A percentile compares a stretch with the other conserved stretches of the same genome.
phyloP scores from a whole-genome alignment of 768 basidiomycete species.

The Daedaleopsis nitida region DNA sequence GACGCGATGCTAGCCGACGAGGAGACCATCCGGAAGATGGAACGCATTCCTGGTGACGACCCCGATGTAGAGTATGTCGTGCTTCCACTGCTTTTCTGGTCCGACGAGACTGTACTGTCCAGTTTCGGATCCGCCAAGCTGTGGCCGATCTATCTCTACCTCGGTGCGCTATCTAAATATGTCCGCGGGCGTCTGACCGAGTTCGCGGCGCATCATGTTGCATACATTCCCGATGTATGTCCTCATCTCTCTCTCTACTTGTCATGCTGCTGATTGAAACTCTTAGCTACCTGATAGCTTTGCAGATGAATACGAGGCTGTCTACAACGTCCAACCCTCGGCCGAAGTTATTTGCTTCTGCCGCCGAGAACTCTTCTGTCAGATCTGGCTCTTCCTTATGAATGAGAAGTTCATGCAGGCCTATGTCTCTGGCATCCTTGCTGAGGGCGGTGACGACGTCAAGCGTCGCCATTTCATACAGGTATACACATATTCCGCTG shows the following conservation, averaged over 20 bases:
- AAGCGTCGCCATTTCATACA: constrained; percentile 25
- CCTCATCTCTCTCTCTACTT: background rate
- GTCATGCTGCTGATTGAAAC: background rate
- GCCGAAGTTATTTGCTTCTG: constrained; percentile 30
- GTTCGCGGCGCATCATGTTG: constrained; percentile 38
- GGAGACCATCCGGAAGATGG: constrained; percentile 4
- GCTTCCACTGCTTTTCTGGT: constrained; percentile 24
- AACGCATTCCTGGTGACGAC: constrained; percentile 2
- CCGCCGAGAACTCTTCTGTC: constrained; percentile 33
- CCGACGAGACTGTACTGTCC: constrained; percentile 29
- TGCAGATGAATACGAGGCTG: background rate
- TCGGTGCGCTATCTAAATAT: constrained; percentile 46
- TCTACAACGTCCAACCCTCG: background rate
- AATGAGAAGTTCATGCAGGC: constrained; percentile 28
- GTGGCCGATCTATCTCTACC: constrained; percentile 44
- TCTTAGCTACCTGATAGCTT: background rate
- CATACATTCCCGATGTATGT: constrained; percentile 9
- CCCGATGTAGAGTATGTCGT: constrained; percentile 8
- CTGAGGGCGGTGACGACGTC: constrained; percentile 31
- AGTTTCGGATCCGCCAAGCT: constrained; percentile 27
- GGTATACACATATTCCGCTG: constrained; percentile 34
- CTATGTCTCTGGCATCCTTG: constrained; percentile 29
- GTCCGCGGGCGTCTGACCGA: constrained; percentile 29
- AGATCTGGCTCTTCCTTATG: constrained; percentile 26
- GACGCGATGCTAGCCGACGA: constrained; percentile 1